phyloP scores from a whole-genome alignment of 2,329 filamentous ascomycete genomes.

The Pseudogymnoascus sp. region DNA sequence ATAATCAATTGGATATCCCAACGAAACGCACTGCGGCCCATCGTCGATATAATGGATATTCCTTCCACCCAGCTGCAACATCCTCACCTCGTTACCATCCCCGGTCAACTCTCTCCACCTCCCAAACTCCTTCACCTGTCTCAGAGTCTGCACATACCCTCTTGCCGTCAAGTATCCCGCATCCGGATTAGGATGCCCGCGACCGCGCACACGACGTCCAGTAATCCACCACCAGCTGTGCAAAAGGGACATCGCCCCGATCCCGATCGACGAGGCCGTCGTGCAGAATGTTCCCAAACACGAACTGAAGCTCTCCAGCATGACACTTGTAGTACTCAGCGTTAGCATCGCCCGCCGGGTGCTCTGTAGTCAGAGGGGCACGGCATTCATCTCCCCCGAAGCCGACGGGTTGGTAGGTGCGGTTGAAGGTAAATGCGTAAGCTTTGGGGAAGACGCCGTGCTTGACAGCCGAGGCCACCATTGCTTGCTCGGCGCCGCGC shows the following conservation, averaged over 20 bases:
- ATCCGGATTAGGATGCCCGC: slow-evolving; percentile 21
- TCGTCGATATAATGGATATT: slow-evolving; percentile 16
- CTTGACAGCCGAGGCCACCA: slow-evolving; percentile 23
- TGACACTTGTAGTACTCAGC: slow-evolving; percentile 33
- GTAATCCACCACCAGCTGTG: slow-evolving; percentile 22
- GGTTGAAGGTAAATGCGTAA: slow-evolving; percentile 31
- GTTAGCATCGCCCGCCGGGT: slow-evolving; percentile 28
- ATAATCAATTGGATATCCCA: slow-evolving; percentile 19
- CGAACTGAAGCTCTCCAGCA: slow-evolving; percentile 29
- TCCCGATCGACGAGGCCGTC: slow-evolving; percentile 26
- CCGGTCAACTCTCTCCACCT: slow-evolving; percentile 18
- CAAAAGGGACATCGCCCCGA: slow-evolving; percentile 26
- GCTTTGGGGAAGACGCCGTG: slow-evolving; percentile 28
- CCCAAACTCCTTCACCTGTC: slow-evolving; percentile 19
- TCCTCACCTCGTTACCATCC: slow-evolving; percentile 15
- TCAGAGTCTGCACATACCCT: slow-evolving; percentile 20
- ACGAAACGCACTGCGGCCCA: slow-evolving; percentile 18
- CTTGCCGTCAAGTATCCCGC: slow-evolving; percentile 20
- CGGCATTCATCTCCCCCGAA: slow-evolving; percentile 16
- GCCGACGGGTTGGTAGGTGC: slow-evolving; percentile 27
- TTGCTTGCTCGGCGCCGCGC: slow-evolving; percentile 26
- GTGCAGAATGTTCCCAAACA: slow-evolving; percentile 27
- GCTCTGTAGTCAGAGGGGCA: slow-evolving; percentile 19
- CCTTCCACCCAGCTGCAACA: slow-evolving; percentile 10
- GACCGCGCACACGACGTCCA: slow-evolving; percentile 26